phyloP scores from a whole-genome alignment of 352 stramenopile genomes.

The Pythium diclinum region DNA sequence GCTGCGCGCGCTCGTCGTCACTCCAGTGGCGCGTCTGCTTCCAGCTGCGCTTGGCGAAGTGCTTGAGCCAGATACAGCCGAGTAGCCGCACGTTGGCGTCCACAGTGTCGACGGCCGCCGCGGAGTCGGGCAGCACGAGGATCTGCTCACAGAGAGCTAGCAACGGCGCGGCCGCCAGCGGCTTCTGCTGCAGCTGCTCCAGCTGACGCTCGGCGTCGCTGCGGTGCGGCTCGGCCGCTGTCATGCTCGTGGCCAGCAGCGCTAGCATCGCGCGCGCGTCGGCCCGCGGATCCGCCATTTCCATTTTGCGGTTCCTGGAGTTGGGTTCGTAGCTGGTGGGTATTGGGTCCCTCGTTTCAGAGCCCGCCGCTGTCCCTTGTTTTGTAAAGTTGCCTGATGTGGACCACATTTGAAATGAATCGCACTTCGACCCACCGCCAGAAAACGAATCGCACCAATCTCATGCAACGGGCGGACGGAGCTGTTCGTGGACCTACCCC shows the following conservation, averaged over 20 bases:
- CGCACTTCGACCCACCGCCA: background rate
- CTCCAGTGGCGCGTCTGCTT: conserved; percentile 28
- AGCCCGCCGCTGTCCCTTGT: conserved; percentile 1
- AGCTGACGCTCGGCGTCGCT: conserved; percentile 53
- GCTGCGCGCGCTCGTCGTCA: conserved; percentile 43
- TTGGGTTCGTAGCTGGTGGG: conserved; percentile 17
- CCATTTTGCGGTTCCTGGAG: conserved; percentile 3
- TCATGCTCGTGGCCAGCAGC: conserved; percentile 52
- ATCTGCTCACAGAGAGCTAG: conserved; percentile 43
- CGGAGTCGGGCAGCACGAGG: conserved; percentile 35
- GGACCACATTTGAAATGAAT: conserved; percentile 24
- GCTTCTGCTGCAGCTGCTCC: conserved; percentile 40
- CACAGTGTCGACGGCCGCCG: conserved; percentile 26
- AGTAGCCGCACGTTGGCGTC: conserved; percentile 60
- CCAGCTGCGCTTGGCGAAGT: conserved; percentile 57
- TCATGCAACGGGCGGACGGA: background rate
- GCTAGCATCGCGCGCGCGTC: conserved; percentile 33
- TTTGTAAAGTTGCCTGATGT: conserved; percentile 4
- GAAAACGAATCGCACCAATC: conserved; percentile 11
- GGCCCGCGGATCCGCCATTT: conserved; percentile 12
- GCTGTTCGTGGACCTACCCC: conserved; percentile 2
- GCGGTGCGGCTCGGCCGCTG: conserved; percentile 36
- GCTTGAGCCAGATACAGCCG: conserved; percentile 77
- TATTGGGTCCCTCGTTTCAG: conserved; percentile 22
- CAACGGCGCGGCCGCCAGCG: conserved; percentile 38